These are phyloP conservation scores for Spathaspora arborariae DNA, from an alignment of 805 yeast species.

Conservation along the genomic window DNA sequence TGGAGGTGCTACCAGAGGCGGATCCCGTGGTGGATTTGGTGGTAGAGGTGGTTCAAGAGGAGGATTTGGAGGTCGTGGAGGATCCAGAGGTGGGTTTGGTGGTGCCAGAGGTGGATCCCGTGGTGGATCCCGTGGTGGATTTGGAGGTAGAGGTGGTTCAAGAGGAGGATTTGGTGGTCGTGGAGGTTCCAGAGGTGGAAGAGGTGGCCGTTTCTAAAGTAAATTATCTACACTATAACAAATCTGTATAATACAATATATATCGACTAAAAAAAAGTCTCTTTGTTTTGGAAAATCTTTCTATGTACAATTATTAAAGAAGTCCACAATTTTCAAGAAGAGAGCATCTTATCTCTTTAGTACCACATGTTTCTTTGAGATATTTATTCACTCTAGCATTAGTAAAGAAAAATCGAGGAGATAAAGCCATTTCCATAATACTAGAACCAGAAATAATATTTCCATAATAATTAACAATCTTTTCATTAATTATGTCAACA, in stretches of 20 bases:
- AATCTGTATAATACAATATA: background rate
- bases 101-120: conserved; percentile 37
- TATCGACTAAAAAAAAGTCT: conserved; percentile 1
- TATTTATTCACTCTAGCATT: conserved; percentile 42
- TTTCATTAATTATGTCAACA: conserved; percentile 8
- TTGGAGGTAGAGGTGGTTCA: conserved; percentile 36
- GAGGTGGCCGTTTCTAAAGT: conserved; percentile 27
- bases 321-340: conserved; percentile 54
- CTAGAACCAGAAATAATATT: conserved; percentile 29
- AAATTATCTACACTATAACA: background rate
- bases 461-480: conserved; percentile 22
- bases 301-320: conserved; percentile 4
- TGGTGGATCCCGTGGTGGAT: conserved; percentile 44
- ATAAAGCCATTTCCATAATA: conserved; percentile 26
- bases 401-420: conserved; percentile 48
- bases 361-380: conserved; percentile 45
- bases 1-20: conserved; percentile 48
- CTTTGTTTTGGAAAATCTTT: background rate
- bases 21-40: conserved; percentile 35
- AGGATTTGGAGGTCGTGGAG: conserved; percentile 33
- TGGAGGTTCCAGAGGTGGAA: conserved; percentile 41
- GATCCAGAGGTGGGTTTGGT: conserved; percentile 35
- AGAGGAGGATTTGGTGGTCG: conserved; percentile 41
- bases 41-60: conserved; percentile 39
- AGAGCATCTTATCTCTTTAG: conserved; percentile 47